phyloP scores from a whole-genome alignment of 2,329 filamentous ascomycete genomes.

The Ophiosphaerella korrae region DNA sequence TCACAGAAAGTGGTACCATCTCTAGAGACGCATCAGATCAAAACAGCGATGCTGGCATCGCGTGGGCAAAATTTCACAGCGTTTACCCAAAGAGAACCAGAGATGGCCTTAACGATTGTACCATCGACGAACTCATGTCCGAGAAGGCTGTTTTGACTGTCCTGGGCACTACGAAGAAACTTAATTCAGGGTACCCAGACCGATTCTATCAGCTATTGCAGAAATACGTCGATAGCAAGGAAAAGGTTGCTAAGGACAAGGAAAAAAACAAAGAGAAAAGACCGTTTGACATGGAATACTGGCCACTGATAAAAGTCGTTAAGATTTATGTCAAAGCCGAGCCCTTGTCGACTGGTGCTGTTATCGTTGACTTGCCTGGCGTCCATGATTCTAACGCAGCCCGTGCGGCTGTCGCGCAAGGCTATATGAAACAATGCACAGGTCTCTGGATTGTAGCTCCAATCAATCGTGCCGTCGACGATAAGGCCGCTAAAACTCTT shows the following conservation, averaged over 20 bases:
- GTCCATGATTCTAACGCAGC: constrained; percentile 66
- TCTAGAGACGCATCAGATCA: constrained; percentile 46
- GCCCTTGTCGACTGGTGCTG: constrained; percentile 59
- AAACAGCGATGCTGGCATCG: constrained; percentile 56
- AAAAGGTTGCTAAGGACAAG: constrained; percentile 49
- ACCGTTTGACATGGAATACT: constrained; percentile 46
- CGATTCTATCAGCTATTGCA: constrained; percentile 56
- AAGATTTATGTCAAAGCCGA: constrained; percentile 58
- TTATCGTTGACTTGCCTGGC: constrained; percentile 65
- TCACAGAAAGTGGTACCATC: constrained; percentile 48
- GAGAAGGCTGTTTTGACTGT: constrained; percentile 48
- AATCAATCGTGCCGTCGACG: constrained; percentile 64
- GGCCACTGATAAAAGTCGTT: constrained; percentile 62
- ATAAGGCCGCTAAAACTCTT: constrained; percentile 62
- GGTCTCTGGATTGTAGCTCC: constrained; percentile 67
- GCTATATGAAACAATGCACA: constrained; percentile 66
- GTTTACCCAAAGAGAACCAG: constrained; percentile 54
- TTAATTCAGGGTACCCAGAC: constrained; percentile 46
- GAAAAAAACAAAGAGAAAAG: constrained; percentile 29
- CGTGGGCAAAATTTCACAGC: constrained; percentile 58
- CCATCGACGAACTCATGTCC: constrained; percentile 50
- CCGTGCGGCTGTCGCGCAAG: constrained; percentile 61
- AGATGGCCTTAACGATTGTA: constrained; percentile 45
- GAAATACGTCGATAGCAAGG: constrained; percentile 61
- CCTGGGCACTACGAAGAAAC: constrained; percentile 53